These are phyloP conservation scores for Aspergillus sp. DNA, from an alignment of 2,329 filamentous ascomycete species.

Conservation along the genomic window DNA sequence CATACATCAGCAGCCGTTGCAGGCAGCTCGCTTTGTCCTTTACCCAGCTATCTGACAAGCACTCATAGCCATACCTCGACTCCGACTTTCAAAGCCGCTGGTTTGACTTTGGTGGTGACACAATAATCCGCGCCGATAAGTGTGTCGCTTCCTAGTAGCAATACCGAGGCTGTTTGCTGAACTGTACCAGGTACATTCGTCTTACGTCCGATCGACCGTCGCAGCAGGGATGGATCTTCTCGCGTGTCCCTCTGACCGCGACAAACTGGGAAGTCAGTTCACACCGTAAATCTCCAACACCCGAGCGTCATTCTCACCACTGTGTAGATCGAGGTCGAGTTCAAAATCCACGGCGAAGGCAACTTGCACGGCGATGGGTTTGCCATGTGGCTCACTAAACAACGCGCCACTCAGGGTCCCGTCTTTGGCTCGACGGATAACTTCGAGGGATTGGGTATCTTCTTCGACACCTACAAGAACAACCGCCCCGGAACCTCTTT, in stretches of 20 bases:
- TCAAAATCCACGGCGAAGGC: constrained; percentile 85
- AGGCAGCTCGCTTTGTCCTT: constrained; percentile 3
- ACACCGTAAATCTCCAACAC: too few species aligned
- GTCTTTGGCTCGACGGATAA: constrained; percentile 87
- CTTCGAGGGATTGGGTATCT: constrained; percentile 92
- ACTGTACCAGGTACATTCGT: constrained; percentile 73
- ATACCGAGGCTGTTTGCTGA: constrained; percentile 7
- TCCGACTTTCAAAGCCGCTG: constrained; percentile 97
- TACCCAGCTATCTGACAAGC: constrained; percentile 2
- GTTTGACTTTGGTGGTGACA: constrained; percentile 98
- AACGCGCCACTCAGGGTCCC: constrained; percentile 73
- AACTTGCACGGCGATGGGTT: constrained; percentile 94
- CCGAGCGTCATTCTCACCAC: not conserved
- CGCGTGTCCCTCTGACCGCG: constrained; percentile 86
- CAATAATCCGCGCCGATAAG: constrained; percentile 72
- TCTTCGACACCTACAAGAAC: constrained; percentile 99
- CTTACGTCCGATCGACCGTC: constrained; percentile 87
- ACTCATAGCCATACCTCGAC: constrained; percentile 82
- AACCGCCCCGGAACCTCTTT: constrained; percentile 94
- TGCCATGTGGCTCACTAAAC: constrained; percentile 96
- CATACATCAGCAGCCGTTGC: constrained; percentile 4
- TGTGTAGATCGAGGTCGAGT: constrained; percentile 80
- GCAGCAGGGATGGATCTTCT: constrained; percentile 90
- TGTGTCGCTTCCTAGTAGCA: constrained; percentile 21
- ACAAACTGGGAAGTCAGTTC: constrained; percentile 85